Conservation (phyloP, 2,329 filamentous ascomycete genomes). For the Trichoderma harzianum region DNA sequence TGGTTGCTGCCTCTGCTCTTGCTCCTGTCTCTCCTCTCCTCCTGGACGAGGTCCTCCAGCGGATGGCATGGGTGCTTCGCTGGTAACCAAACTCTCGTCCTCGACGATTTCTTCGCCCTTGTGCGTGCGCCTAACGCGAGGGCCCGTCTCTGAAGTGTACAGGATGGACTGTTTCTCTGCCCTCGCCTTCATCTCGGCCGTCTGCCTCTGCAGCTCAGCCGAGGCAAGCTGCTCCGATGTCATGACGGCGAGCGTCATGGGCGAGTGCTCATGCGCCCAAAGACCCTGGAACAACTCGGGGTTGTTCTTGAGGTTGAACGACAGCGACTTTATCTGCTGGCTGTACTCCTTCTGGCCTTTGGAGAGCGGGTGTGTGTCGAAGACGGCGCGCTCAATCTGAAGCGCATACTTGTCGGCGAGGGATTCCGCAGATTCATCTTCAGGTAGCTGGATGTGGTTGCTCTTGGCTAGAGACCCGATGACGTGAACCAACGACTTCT, state of each 20-base stretch:
- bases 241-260: slow-evolving; percentile 82
- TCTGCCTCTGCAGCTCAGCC: slow-evolving; percentile 78
- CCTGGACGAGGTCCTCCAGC: slow-evolving; percentile 22
- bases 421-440: slow-evolving; percentile 60
- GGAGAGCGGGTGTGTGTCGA: slow-evolving; percentile 50
- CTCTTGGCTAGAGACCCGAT: slow-evolving; percentile 66
- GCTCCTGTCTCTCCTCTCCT: slow-evolving; percentile 19
- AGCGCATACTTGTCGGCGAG: slow-evolving; percentile 70
- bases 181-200: slow-evolving; percentile 71
- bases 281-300: slow-evolving; percentile 71
- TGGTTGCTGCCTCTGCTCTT: slow-evolving; percentile 9
- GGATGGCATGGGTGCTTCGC: slow-evolving; percentile 34
- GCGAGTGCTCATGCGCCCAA: slow-evolving; percentile 66
- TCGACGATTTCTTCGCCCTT: slow-evolving; percentile 92
- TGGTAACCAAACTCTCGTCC: slow-evolving; percentile 56
- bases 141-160: slow-evolving; percentile 65
- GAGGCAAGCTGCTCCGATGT: slow-evolving; percentile 86
- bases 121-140: slow-evolving; percentile 82
- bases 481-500: slow-evolving; percentile 64
- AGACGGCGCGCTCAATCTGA: slow-evolving; percentile 72
- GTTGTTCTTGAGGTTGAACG: slow-evolving; percentile 89
- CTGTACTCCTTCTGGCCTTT: slow-evolving; percentile 49
- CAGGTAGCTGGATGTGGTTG: slow-evolving; percentile 58
- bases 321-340: slow-evolving; percentile 69
- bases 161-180: slow-evolving; percentile 83